phyloP scores from a whole-genome alignment of 1,284 basidiomycete species.

The Wallemia mellicola region DNA sequence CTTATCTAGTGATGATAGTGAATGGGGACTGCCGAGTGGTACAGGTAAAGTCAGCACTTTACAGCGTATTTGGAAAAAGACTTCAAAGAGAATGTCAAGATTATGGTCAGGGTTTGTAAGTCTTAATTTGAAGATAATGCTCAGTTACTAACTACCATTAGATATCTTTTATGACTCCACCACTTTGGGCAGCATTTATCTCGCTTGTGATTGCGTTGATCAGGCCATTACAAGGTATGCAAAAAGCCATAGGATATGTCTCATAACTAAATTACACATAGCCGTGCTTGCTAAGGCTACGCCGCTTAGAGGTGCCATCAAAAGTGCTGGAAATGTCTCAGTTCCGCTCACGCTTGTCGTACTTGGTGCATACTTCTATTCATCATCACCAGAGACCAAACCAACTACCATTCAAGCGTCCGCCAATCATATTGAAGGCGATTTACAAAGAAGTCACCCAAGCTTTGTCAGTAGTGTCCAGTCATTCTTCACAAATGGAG shows the following conservation, averaged over 20 bases:
- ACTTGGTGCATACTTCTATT: constrained; percentile 68
- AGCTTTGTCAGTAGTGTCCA: neutral
- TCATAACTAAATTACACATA: neutral
- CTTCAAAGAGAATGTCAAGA: constrained; percentile 22
- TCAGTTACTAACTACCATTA: neutral
- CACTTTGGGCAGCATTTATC: constrained; percentile 40
- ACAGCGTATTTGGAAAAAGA: constrained; percentile 5
- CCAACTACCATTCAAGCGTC: neutral
- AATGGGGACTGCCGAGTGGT: neutral
- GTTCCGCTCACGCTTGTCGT: constrained; percentile 69
- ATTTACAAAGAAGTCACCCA: neutral
- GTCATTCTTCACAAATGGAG: neutral
- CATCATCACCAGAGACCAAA: constrained; percentile 8
- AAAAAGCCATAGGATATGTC: neutral
- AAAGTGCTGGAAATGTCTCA: constrained; percentile 12
- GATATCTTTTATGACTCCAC: neutral
- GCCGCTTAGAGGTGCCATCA: constrained; percentile 11
- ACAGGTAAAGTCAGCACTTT: neutral
- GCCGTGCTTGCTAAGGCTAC: neutral
- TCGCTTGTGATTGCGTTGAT: constrained; percentile 55
- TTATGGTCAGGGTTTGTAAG: too few species aligned
- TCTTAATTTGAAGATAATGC: constrained; percentile 5
- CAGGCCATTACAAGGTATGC: constrained; percentile 32
- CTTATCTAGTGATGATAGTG: neutral
- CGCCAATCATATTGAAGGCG: neutral